These are phyloP conservation scores for Penicillium parvum DNA, from an alignment of 495 filamentous ascomycete species.

Conservation along the genomic window DNA sequence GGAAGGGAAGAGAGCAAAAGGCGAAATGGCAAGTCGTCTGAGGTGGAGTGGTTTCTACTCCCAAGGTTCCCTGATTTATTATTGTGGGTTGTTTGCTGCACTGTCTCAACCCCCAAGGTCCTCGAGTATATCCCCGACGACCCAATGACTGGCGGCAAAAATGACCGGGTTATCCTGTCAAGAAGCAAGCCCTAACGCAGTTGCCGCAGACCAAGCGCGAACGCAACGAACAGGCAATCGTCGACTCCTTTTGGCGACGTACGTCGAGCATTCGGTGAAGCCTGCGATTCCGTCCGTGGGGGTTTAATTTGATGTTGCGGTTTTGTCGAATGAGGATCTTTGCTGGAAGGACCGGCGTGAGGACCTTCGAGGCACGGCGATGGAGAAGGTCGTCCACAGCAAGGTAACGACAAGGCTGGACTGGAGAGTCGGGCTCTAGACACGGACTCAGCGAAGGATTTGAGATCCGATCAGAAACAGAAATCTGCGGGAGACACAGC, in stretches of 20 bases:
- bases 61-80: neutral
- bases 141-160: conserved; percentile 10
- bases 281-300: neutral
- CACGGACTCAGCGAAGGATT: neutral
- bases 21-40: conserved; percentile 1
- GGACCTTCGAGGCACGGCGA: conserved; percentile 9
- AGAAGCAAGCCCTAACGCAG: conserved; percentile 5
- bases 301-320: neutral
- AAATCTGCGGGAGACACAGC: conserved; percentile 18
- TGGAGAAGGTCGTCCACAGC: neutral
- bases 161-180: conserved; percentile 19
- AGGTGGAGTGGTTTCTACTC: conserved; percentile 10
- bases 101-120: conserved; percentile 25
- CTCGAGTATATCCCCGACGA: conserved; percentile 17
- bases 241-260: conserved; percentile 6
- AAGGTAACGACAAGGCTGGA: neutral
- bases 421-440: neutral
- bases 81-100: conserved; percentile 11
- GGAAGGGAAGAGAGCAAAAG: conserved; percentile 6
- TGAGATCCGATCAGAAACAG: conserved; percentile 9
- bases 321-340: conserved; percentile 5
- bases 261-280: conserved; percentile 6
- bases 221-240: neutral
- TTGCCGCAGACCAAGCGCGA: conserved; percentile 1
- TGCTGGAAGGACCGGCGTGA: neutral